Base-by-base conservation (phyloP, 805 yeast species). In the Saturnispora saitoi region DNA sequence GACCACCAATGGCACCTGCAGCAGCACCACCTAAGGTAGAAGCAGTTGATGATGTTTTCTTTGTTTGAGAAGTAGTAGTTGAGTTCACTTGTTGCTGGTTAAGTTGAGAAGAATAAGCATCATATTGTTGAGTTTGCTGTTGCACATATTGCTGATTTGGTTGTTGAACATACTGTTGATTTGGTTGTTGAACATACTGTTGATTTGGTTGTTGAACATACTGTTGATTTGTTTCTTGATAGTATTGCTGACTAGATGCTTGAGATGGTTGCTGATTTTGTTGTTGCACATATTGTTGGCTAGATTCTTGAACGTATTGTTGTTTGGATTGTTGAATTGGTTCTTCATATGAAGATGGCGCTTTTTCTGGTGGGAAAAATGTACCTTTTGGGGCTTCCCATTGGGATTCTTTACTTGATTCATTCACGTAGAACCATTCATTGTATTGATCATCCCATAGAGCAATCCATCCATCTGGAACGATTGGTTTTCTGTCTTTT, bases 301-400 rank as follows among this genome's bases (percentile, higher is more conserved):
- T 32, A 4, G 34, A 17, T n/a, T 32, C 10, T 19, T 32, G 36
- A 32, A n/a, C 36, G 4, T n/a, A 14, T n/a, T 32, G 34, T 19
- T 32, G 2, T 3, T 15, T 32, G 14, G 36, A 32, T 14, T 15
- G 15, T 1, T 32, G 36, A 32, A 19, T 32, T 32, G 36, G 2
- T 32, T 32, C 11, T 2, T n/a, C 36, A 15, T 32, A 15, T 8
- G 8, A 34, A n/a, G 61, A 54, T 14, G 82, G 81, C 2, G 71
- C 38, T 22, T 4, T 17, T 34, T 19, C 57, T 4, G 53, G 48
- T 7, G 68, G 64, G 61, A 76, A 75, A 1, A 56, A 61, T 0
- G 86, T 77, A 1, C 83, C 83, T 10, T 52, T 50, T 14, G 96
- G 97, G 12, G 81, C 78, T 47, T 86, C 95, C 98, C 98, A 91